Evolutionary conservation across 768 basidiomycete species (phyloP), one percentile per base, ranked within the genome.

Genomic region (Pleurotus platypus): DNA sequence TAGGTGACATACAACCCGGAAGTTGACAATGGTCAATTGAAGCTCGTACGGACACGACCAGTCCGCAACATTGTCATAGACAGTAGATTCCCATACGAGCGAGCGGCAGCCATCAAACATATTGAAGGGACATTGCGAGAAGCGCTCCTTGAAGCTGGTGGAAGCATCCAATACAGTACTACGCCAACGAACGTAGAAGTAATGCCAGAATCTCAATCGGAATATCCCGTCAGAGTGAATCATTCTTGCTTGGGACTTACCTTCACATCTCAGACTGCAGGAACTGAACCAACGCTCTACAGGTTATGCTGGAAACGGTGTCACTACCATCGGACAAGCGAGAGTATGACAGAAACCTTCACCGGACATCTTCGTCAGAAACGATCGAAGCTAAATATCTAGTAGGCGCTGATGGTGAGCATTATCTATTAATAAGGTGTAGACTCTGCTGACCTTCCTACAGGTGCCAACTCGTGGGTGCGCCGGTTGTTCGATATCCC

Each of bases 401-500:
- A 0, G 60, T 67, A 20, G 66, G 66, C 13, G 58, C 58, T 27
- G 66, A 67, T 49, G 66, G 66, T 64, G 47, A n/a, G 51, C 24
- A 7, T 5, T 27, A 8, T 27, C 27, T 1, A 5, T 27, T 27
- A 5, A 27, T 18, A 18, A 6, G 27, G 3, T 27, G 6, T 27
- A 6, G 27, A 27, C 27, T 27, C 8, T 6, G 27, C 18, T 18
- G 18, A 18, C 18, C 18, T 27, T 27, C 27, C 38, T 20, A 9
- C 39, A 63, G 63, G 65, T 49, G 66, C 63, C 4, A 62, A 63
- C 42, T 64, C 64, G 3, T 67, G 61, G 62, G 57, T 66, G 4
- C 56, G 65, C 5, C 54, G 57, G 18, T 46, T 59, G 5, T 27
- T 65, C 7, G 49, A 49, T 11, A 51, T 66, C 22, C 35, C 51